A percentile compares a stretch with the other conserved stretches of the same genome.
phyloP scores from a whole-genome alignment of 2,329 filamentous ascomycete genomes.

The Neodidymelliopsis sp. region DNA sequence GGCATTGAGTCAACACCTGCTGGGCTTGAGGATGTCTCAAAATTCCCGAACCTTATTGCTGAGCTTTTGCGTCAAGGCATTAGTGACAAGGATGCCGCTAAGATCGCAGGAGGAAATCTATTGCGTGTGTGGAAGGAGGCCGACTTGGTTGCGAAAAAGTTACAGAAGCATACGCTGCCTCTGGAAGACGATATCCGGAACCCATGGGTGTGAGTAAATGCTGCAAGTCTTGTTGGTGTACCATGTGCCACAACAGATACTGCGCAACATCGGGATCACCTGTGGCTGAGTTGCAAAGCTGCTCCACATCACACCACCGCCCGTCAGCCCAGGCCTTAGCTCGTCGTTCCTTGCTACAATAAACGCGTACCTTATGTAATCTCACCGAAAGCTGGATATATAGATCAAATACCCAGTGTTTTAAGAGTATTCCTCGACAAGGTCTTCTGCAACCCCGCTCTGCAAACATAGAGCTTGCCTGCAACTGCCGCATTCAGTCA shows the following conservation, averaged over 20 bases:
- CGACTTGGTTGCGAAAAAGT: slow-evolving; percentile 71
- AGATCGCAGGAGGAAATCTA: slow-evolving; percentile 81
- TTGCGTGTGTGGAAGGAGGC: slow-evolving; percentile 84
- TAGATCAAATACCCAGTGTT: neutral
- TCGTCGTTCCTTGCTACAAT: slow-evolving; percentile 8
- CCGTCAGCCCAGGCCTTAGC: slow-evolving; percentile 30
- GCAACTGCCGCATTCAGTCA: slow-evolving; percentile 9
- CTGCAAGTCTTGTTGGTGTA: neutral
- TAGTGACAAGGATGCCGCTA: slow-evolving; percentile 74
- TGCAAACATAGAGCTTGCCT: neutral
- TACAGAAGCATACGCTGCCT: slow-evolving; percentile 63
- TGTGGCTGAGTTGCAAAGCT: slow-evolving; percentile 15
- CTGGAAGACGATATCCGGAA: slow-evolving; percentile 53
- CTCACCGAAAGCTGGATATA: slow-evolving; percentile 6
- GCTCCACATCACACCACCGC: slow-evolving; percentile 29
- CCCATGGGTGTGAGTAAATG: slow-evolving; percentile 22
- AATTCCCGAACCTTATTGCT: slow-evolving; percentile 79
- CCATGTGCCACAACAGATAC: neutral
- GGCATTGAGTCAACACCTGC: slow-evolving; percentile 71
- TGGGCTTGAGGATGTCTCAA: slow-evolving; percentile 84
- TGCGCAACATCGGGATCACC: neutral
- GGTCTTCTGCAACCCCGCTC: neutral
- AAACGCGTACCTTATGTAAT: slow-evolving; percentile 9
- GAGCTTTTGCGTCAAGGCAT: slow-evolving; percentile 78
- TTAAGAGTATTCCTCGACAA: neutral